Percentiles rank a stretch among this genome's conserved stretches.
Conservation (phyloP, 805 yeast species). For the Yamadazyma endophytica region DNA sequence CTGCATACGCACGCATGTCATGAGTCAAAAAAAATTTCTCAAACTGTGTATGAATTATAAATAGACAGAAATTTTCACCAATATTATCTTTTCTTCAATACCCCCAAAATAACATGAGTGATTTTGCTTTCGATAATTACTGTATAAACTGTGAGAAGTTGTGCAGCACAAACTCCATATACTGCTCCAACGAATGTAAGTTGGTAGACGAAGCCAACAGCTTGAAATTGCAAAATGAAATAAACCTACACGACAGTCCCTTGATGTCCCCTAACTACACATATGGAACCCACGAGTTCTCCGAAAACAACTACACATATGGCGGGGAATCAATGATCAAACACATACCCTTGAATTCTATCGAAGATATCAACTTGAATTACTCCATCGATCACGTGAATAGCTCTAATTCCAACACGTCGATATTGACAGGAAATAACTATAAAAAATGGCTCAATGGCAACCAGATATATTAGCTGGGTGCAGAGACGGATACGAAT, state of each 20-base stretch:
- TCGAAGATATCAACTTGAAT: conserved; percentile 11
- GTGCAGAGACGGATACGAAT: no score
- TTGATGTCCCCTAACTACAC: conserved; percentile 22
- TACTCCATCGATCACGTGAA: conserved; percentile 2
- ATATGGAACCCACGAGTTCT: no score
- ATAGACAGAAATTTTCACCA: no score
- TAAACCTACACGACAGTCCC: conserved; percentile 18
- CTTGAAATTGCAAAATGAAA: conserved; percentile 11
- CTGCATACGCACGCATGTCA: no score
- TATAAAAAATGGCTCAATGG: conserved; percentile 14
- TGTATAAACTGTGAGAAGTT: conserved; percentile 35
- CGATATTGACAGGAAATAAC: conserved; percentile 11
- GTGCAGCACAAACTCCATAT: conserved; percentile 17
- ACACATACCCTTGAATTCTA: conserved; percentile 6
- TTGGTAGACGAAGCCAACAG: conserved; percentile 23
- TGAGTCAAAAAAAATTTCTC: no score
- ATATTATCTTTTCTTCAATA: no score
- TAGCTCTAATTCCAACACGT: neutral
- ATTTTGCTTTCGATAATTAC: conserved; percentile 32
- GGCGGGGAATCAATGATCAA: conserved; percentile 6
- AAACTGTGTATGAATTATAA: no score
- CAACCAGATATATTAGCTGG: neutral
- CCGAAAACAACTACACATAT: conserved; percentile 1
- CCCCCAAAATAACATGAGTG: conserved; percentile 34
- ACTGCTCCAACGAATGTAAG: conserved; percentile 31